Conservation (phyloP, 1,284 basidiomycete species). For the Leccinum cinnamomeum region DNA sequence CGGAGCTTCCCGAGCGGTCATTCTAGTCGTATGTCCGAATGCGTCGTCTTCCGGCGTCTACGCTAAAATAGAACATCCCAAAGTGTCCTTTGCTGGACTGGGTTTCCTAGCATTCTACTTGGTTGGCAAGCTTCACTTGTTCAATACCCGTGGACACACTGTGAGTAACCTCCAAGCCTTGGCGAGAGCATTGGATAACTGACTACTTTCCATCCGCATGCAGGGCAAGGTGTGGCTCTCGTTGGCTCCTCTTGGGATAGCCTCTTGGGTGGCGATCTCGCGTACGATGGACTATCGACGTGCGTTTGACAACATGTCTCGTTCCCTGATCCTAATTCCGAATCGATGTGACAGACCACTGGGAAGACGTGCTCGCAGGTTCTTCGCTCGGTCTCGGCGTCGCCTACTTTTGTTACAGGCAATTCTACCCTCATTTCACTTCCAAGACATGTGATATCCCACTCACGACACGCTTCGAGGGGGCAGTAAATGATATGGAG, state of each 20-base stretch:
- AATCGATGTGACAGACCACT: conserved; percentile 42
- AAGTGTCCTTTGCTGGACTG: conserved; percentile 73
- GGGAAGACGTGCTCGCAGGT: conserved; percentile 56
- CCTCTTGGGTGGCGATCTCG: conserved; percentile 66
- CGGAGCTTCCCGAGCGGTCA: conserved; percentile 80
- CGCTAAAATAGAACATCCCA: neutral
- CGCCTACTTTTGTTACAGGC: conserved; percentile 50
- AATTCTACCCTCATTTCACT: conserved; percentile 40
- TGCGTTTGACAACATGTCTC: conserved; percentile 32
- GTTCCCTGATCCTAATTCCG: neutral
- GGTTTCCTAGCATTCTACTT: conserved; percentile 74
- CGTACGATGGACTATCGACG: conserved; percentile 69
- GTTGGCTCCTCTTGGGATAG: conserved; percentile 59
- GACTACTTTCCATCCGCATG: neutral
- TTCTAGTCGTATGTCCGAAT: conserved; percentile 48
- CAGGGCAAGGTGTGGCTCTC: conserved; percentile 69
- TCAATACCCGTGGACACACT: conserved; percentile 62
- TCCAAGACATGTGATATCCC: conserved; percentile 44
- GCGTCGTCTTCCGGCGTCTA: neutral
- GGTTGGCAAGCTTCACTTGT: conserved; percentile 74
- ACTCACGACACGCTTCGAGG: conserved; percentile 42
- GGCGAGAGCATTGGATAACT: neutral
- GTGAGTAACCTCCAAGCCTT: conserved; percentile 34
- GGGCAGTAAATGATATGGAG: conserved; percentile 1
- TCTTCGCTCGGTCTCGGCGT: conserved; percentile 50